Evolutionary conservation across 176 grass and related monocot genomes (phyloP).

Genomic region (Calamus simplicifolius): DNA sequence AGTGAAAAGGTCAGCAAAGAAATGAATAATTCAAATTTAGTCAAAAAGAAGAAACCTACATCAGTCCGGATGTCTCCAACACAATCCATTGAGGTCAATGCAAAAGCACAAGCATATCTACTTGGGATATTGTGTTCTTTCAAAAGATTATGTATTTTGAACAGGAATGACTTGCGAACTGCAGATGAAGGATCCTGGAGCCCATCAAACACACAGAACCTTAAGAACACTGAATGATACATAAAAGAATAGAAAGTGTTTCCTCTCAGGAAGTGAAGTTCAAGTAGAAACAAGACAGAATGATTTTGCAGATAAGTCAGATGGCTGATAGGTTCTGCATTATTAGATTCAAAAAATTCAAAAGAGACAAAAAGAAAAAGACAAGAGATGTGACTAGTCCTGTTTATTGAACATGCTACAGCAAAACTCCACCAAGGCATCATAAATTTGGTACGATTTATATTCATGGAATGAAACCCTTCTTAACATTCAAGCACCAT

Average conservation of each 20-base stretch:
- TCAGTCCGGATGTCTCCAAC: conserved; percentile 57
- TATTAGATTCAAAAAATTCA: no score
- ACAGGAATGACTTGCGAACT: conserved; percentile 68
- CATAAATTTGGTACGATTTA: no score
- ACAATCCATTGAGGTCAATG: conserved; percentile 65
- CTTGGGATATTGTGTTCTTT: conserved; percentile 54
- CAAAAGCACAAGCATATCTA: conserved; percentile 91
- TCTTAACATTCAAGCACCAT: no score
- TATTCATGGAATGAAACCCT: no score
- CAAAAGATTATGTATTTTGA: conserved; percentile 59
- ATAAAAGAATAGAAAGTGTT: not conserved
- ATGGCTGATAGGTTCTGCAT: no score
- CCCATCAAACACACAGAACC: conserved; percentile 12
- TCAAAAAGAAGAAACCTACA: conserved; percentile 38
- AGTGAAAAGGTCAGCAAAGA: not conserved
- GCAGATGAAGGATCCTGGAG: conserved; percentile 65
- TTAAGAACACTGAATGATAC: conserved; percentile 17
- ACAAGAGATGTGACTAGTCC: no score
- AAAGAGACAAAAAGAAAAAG: no score
- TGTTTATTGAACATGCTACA: no score
- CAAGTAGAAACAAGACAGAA: no score
- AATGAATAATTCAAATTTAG: conserved; percentile 7
- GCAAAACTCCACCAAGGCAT: no score
- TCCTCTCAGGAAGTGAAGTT: not conserved
- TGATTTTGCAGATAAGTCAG: no score